Evolutionary conservation across 129 eudicot species (phyloP).

Genomic region (carrot (Daucus carota)): DNA sequence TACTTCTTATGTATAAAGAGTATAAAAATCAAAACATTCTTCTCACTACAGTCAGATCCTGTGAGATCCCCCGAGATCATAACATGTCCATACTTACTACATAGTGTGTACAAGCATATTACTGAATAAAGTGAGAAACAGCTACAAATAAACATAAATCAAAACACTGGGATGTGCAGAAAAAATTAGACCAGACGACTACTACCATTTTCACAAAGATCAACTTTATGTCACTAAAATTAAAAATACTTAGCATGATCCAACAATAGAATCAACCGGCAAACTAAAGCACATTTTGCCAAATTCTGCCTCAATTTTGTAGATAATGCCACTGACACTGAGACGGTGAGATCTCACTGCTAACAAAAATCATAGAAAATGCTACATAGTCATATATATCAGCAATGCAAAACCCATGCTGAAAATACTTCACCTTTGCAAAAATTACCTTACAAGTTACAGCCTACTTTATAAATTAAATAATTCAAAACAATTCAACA

Average conservation of each 20-base stretch:
- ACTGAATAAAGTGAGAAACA: neutral
- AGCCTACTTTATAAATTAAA: neutral
- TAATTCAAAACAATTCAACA: neutral
- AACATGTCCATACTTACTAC: neutral
- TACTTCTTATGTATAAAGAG: neutral
- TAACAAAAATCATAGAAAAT: neutral
- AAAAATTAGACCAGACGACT: neutral
- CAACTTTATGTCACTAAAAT: too few species aligned
- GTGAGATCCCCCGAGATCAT: neutral
- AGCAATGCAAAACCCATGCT: neutral
- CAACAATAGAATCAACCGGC: neutral
- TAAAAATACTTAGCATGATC: neutral
- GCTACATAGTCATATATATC: neutral
- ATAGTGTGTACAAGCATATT: neutral
- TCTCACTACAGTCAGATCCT: neutral
- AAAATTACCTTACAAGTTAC: too few species aligned
- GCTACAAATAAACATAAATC: neutral
- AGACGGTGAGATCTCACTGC: slow-evolving; percentile 4
- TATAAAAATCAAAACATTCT: neutral
- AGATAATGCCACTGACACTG: neutral
- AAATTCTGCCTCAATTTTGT: neutral
- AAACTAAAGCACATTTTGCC: neutral
- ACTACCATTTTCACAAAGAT: neutral
- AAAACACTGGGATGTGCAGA: neutral
- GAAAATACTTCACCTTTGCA: neutral